Conservation (phyloP, 2,329 filamentous ascomycete genomes). For the Metarhizium rileyi region DNA sequence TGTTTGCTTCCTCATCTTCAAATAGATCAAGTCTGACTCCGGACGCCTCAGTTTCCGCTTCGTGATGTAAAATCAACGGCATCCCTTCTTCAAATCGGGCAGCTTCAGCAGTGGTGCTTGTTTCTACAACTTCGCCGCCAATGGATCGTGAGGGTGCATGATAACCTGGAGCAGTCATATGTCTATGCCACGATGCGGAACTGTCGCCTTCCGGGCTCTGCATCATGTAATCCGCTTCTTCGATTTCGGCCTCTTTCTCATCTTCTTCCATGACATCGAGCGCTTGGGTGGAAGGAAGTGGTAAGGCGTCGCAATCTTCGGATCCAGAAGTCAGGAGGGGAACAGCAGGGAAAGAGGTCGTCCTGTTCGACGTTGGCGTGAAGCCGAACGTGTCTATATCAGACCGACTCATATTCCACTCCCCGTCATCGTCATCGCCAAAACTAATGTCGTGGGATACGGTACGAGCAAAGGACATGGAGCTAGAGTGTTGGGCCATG, state of each 20-base stretch:
- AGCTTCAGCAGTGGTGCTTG: constrained; percentile 36
- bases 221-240: constrained; percentile 26
- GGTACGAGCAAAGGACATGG: constrained; percentile 53
- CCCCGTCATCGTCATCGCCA: constrained; percentile 48
- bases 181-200: constrained; percentile 7
- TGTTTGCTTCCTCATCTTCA: constrained; percentile 37
- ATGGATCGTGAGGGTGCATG: constrained; percentile 26
- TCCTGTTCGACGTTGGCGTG: constrained; percentile 46
- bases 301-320: constrained; percentile 23
- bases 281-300: constrained; percentile 39
- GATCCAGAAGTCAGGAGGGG: constrained; percentile 28
- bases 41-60: constrained; percentile 2
- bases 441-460: constrained; percentile 53
- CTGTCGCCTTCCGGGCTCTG: constrained; percentile 7
- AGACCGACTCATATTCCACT: constrained; percentile 43
- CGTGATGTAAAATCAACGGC: constrained; percentile 43
- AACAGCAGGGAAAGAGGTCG: constrained; percentile 54
- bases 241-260: constrained; percentile 37
- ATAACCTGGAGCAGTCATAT: constrained; percentile 10
- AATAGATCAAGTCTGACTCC: constrained; percentile 23
- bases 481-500: constrained; percentile 46
- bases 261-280: constrained; percentile 43
- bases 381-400: constrained; percentile 50
- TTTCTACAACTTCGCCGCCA: constrained; percentile 32
- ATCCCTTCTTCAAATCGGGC: constrained; percentile 62